Percentiles rank a stretch among this genome's conserved stretches.
Evolutionary conservation across 495 filamentous ascomycete genomes (phyloP).

Genomic region (Trichoderma virens): DNA sequence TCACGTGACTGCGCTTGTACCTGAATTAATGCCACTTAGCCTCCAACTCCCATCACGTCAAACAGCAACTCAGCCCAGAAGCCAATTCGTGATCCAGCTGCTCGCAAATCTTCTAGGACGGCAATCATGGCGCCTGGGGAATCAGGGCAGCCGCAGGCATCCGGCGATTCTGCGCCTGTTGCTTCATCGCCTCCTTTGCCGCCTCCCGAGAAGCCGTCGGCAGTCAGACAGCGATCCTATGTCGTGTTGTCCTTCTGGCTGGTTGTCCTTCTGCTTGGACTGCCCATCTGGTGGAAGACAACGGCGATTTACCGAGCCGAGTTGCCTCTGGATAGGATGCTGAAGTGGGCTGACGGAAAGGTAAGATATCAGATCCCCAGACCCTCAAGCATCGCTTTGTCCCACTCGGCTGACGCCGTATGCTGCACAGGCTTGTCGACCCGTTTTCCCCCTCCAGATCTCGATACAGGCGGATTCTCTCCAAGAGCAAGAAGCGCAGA

Average conservation of each 20-base stretch:
- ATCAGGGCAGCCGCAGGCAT: not conserved
- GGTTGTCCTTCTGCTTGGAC: conserved; percentile 72
- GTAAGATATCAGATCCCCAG: conserved; percentile 50
- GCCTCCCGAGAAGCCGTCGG: conserved; percentile 66
- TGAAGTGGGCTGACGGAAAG: conserved; percentile 87
- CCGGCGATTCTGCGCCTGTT: conserved; percentile 8
- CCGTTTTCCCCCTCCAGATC: conserved; percentile 81
- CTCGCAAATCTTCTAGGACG: not conserved
- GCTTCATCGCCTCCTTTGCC: conserved; percentile 29
- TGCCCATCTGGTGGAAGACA: conserved; percentile 97
- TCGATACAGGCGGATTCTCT: conserved; percentile 64
- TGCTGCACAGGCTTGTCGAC: conserved; percentile 62
- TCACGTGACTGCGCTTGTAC: conserved; percentile 5
- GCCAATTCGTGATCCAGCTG: not conserved
- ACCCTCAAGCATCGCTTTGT: not conserved
- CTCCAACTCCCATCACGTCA: not conserved
- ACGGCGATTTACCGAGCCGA: conserved; percentile 86
- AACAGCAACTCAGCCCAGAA: not conserved
- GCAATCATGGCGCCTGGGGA: conserved; percentile 2
- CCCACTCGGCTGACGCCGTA: not conserved
- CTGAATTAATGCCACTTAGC: conserved; percentile 3
- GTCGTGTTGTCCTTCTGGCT: conserved; percentile 90
- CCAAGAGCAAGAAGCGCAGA: conserved; percentile 59
- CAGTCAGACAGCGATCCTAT: conserved; percentile 55
- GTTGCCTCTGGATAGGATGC: conserved; percentile 80